Evolutionary conservation across 495 filamentous ascomycete species (phyloP), one percentile per base, ranked within the genome.

Genomic region (Trichoderma virens): DNA sequence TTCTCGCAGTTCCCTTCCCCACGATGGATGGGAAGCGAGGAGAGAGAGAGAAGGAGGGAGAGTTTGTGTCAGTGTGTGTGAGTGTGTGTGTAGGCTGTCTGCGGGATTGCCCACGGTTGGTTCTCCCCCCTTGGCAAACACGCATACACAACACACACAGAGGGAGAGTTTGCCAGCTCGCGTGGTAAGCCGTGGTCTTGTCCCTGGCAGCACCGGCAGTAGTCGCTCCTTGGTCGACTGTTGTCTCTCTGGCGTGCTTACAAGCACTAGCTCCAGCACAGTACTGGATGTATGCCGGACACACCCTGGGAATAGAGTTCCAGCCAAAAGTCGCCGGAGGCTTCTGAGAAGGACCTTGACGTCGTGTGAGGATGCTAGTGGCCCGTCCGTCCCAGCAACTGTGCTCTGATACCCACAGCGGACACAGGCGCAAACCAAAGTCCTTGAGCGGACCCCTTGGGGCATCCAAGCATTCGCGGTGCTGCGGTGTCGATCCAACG

Each of bases 241-340:
- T 27, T 28, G 47, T 27, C 2, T 56, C 20, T 27, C 3, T 14
- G 11, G 47, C n/a, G 47, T 27, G 47, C 47, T 56, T 28, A 28
- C 23, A 45, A 45, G 6, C 6, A 35, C 34, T 35, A 3, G 34
- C 34, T 35, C 34, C 6, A 6, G 2, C n/a, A 47, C 43, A n/a
- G n/a, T 20, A 20, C 43, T 20, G 5, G 43, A 47, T 6, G 43
- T n/a, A 20, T 28, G 47, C 47, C 23, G 47, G 47, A 28, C n/a
- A 54, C 45, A 54, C 45, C 45, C 45, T 54, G 45, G 45, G 47
- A 56, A 56, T 56, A 56, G 47, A 56, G 47, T 56, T 56, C 47
- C 47, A 56, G 47, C 47, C 47, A 56, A 27, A 56, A n/a, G 47
- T 14, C 47, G 47, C 47, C 47, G 47, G 47, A 54, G 47, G 47